Conservation (phyloP, 331 rosid genomes). For the Erythrophleum ivorense region DNA sequence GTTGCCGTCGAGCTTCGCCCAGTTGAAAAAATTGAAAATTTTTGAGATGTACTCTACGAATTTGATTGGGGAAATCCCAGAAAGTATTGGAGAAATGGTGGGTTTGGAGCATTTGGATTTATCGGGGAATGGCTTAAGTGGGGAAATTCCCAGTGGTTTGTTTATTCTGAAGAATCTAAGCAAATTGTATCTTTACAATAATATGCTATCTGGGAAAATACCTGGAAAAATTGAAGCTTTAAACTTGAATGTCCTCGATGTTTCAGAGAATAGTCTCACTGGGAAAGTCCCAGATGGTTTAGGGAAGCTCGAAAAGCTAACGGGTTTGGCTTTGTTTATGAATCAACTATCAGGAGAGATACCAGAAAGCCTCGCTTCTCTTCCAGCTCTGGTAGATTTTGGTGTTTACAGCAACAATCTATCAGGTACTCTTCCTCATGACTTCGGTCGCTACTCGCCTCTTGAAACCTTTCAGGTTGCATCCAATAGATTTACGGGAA, state of each 20-base stretch:
- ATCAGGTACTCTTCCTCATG: constrained; percentile 50
- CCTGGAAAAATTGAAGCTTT: constrained; percentile 51
- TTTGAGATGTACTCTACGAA: too few species aligned
- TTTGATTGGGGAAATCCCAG: constrained; percentile 45
- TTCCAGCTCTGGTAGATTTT: constrained; percentile 40
- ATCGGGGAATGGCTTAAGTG: constrained; percentile 23
- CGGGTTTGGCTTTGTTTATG: constrained; percentile 31
- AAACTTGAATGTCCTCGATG: constrained; percentile 42
- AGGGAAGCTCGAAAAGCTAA: constrained; percentile 46
- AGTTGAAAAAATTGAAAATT: too few species aligned
- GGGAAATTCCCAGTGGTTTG: constrained; percentile 49
- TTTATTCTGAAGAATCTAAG: constrained; percentile 51
- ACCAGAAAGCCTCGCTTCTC: constrained; percentile 48
- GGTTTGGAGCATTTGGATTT: constrained; percentile 47
- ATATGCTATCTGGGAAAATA: constrained; percentile 49
- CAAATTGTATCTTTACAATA: constrained; percentile 39
- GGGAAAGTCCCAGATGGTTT: constrained; percentile 53
- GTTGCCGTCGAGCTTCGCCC: too few species aligned
- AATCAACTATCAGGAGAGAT: constrained; percentile 53
- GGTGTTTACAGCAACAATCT: constrained; percentile 45
- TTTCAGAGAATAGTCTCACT: constrained; percentile 49
- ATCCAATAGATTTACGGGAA: constrained; percentile 50
- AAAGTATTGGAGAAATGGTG: constrained; percentile 43
- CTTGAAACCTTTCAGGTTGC: constrained; percentile 47
- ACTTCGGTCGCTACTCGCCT: constrained; percentile 48